Base-by-base conservation (phyloP, 129 eudicot genomes). In the carrot (Daucus carota) region DNA sequence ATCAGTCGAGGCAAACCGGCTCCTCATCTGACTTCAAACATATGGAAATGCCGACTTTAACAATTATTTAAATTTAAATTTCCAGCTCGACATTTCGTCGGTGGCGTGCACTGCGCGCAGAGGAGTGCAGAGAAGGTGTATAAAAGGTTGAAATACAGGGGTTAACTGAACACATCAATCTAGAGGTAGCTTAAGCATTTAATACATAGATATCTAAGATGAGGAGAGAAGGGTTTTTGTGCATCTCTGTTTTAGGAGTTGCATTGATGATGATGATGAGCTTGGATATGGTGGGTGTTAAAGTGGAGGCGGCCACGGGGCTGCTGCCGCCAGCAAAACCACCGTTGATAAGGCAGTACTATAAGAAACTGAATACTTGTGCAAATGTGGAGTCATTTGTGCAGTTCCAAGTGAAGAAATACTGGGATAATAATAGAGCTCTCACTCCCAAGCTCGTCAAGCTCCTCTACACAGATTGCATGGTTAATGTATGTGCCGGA, bases 391-490 rank as follows among this genome's bases (percentile, higher is more conserved):
- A 93, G 80, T 70, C 89, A 8, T 88, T 83, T 79, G 88, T 93
- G 72, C 78, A 74, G 76, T 90, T 87, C 68, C 92, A 90, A 69
- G 98, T 93, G 36, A 43, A 67, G 72, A 45, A 82, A 28, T 76
- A 68, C 41, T 88, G 85, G 87, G 43, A 42, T 5, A 52, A 74
- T 36, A 92, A 93, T 29, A 81, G 71, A 50, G 81, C 70, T 50
- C 81, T 93, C 72, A 84, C 97, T 29, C 87, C 96, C 47, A 93
- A 93, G 80, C 89, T 93, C 67, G 82, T 90, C 52, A 89, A 91
- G 84, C 74, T 93, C 80, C 89, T 93, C 76, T 93, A 90, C 74
- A 83, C 96, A 0, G 98, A 93, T 65, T 93, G 97, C 92, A 90
- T 93, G 92, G 88, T 86, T 77, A 88, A 83, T 82, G 98, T 88